A percentile compares a stretch with the other conserved stretches of the same genome.
phyloP scores from a whole-genome alignment of 1,284 basidiomycete genomes.

The Ustilago crameri region DNA sequence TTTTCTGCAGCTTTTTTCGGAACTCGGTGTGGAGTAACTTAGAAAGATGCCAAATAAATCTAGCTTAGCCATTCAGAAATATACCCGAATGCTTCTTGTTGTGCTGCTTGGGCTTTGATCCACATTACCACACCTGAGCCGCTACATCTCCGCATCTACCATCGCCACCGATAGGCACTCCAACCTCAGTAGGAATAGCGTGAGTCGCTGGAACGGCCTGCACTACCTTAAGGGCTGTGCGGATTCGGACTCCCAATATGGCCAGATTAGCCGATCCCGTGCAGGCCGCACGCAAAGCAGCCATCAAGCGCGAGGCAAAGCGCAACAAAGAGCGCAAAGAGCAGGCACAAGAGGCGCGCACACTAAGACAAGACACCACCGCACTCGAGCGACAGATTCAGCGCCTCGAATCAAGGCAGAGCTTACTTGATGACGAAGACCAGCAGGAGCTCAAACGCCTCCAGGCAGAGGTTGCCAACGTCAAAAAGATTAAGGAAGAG shows the following conservation, averaged over 20 bases:
- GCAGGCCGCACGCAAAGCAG: conserved; percentile 68
- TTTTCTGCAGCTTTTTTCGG: conserved; percentile 39
- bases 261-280: conserved; percentile 62
- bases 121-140: neutral
- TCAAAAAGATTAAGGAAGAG: conserved; percentile 56
- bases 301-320: conserved; percentile 47
- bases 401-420: conserved; percentile 29
- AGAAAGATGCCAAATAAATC: neutral
- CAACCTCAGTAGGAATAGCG: too few relatives aligned
- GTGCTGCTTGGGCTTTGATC: neutral
- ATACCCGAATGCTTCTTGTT: conserved; percentile 8
- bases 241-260: conserved; percentile 7
- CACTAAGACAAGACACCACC: conserved; percentile 34
- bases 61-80: conserved; percentile 1
- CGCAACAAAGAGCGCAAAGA: conserved; percentile 64
- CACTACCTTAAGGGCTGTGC: too few relatives aligned
- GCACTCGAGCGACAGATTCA: conserved; percentile 54
- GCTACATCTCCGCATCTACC: too few relatives aligned
- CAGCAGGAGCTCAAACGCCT: conserved; percentile 45
- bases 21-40: conserved; percentile 40
- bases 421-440: conserved; percentile 25
- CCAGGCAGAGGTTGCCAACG: conserved; percentile 38
- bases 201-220: too few relatives aligned
- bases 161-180: too few relatives aligned
- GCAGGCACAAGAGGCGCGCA: conserved; percentile 55